These are phyloP conservation scores for Leccinum solheimii DNA, from an alignment of 1,284 basidiomycete species.

Conservation along the genomic window DNA sequence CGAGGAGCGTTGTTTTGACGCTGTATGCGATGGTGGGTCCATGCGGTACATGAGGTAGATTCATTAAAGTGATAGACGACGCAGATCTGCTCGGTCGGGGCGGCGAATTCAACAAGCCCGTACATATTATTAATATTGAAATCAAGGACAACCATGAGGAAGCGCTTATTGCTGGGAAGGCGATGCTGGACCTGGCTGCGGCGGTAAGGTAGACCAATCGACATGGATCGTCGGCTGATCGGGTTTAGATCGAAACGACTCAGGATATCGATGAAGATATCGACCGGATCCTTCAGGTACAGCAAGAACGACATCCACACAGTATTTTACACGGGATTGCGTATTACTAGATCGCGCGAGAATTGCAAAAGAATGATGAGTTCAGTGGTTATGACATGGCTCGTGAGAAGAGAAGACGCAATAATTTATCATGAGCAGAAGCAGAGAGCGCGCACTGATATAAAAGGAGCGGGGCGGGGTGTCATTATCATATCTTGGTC, in stretches of 20 bases:
- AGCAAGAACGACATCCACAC: slow-evolving; percentile 91
- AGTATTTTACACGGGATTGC: slow-evolving; percentile 88
- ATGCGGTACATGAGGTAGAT: slow-evolving; percentile 10
- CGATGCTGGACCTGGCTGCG: slow-evolving; percentile 90
- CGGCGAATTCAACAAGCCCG: slow-evolving; percentile 90
- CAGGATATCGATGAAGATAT: slow-evolving; percentile 92
- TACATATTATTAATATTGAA: slow-evolving; percentile 97
- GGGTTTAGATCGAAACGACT: slow-evolving; percentile 76
- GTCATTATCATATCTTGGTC: slow-evolving; percentile 11
- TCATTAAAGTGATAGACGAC: slow-evolving; percentile 15
- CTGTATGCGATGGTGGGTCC: slow-evolving; percentile 90
- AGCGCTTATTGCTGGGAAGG: slow-evolving; percentile 91
- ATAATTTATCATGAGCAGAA: slow-evolving; percentile 34
- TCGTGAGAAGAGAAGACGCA: slow-evolving; percentile 51
- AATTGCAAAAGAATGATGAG: slow-evolving; percentile 23
- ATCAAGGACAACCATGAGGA: slow-evolving; percentile 99
- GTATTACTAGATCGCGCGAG: slow-evolving; percentile 64
- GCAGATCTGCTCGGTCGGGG: slow-evolving; percentile 86
- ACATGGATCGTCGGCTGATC: slow-evolving; percentile 18
- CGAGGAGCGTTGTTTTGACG: slow-evolving; percentile 98
- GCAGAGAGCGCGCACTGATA: slow-evolving; percentile 4
- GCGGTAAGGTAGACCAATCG: slow-evolving; percentile 58
- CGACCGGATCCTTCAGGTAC: slow-evolving; percentile 77
- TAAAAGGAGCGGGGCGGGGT: slow-evolving; percentile 19
- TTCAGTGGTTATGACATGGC: not conserved